Conservation (phyloP, 768 basidiomycete genomes). For the Suillus hirtellus region DNA sequence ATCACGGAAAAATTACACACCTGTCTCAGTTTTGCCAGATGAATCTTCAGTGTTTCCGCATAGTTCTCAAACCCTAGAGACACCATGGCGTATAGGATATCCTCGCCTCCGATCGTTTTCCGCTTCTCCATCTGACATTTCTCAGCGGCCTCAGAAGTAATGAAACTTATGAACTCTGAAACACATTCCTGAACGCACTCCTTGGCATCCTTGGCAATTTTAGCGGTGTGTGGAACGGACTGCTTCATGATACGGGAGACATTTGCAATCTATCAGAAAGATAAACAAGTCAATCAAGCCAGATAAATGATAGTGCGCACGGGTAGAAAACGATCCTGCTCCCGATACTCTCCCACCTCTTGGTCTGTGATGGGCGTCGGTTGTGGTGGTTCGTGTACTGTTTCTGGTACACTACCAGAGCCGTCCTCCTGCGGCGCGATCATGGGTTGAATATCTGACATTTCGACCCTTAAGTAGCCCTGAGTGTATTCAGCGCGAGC, state of each 20-base stretch:
- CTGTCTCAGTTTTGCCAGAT: constrained; percentile 87
- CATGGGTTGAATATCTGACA: constrained; percentile 34
- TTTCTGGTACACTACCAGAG: constrained; percentile 30
- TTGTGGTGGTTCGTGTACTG: constrained; percentile 46
- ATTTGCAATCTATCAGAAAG: constrained; percentile 78
- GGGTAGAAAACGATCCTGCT: constrained; percentile 94
- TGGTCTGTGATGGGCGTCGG: constrained; percentile 83
- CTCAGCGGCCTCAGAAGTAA: constrained; percentile 95
- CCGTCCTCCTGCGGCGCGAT: constrained; percentile 47
- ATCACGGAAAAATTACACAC: constrained; percentile 37
- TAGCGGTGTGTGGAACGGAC: constrained; percentile 84
- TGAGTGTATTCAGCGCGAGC: constrained; percentile 1
- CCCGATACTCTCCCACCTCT: constrained; percentile 91
- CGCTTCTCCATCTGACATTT: constrained; percentile 93
- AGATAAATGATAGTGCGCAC: constrained; percentile 44
- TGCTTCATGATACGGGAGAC: constrained; percentile 98
- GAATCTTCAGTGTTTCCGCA: constrained; percentile 88
- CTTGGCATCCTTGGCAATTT: constrained; percentile 97
- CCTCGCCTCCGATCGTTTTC: constrained; percentile 97
- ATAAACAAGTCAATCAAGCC: not conserved
- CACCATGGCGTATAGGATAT: constrained; percentile 93
- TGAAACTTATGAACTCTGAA: constrained; percentile 97
- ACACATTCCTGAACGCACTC: constrained; percentile 99
- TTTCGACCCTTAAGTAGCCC: constrained; percentile 13
- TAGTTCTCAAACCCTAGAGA: constrained; percentile 95